phyloP scores from a whole-genome alignment of 2,329 filamentous ascomycete species.

The Mycosphaerella arachidis region DNA sequence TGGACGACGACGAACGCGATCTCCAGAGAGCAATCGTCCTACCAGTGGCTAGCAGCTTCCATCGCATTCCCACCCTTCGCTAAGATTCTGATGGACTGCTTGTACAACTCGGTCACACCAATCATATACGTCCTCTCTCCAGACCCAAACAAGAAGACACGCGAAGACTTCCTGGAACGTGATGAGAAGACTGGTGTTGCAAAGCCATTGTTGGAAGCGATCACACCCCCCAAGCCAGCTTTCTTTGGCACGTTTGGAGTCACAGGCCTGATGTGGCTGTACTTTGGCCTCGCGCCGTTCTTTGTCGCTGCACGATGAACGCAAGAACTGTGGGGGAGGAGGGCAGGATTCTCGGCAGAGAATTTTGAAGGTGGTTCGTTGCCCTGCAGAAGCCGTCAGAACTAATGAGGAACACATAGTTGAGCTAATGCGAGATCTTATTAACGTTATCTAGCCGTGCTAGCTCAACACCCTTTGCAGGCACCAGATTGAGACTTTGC shows the following conservation, averaged over 20 bases:
- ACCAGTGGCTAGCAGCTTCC: slow-evolving; percentile 8
- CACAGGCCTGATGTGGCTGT: slow-evolving; percentile 11
- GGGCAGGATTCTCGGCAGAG: background rate
- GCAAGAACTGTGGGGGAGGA: background rate
- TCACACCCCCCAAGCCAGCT: slow-evolving; percentile 17
- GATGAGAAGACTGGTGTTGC: slow-evolving; percentile 18
- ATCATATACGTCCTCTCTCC: slow-evolving; percentile 11
- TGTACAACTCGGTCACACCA: slow-evolving; percentile 16
- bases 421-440: no score
- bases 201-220: slow-evolving; percentile 7
- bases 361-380: background rate
- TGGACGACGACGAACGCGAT: slow-evolving; percentile 3
- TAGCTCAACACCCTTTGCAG: no score
- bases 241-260: slow-evolving; percentile 13
- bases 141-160: slow-evolving; percentile 12
- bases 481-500: no score
- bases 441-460: no score
- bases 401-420: no score
- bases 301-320: background rate
- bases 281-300: slow-evolving; percentile 9
- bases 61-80: slow-evolving; percentile 16
- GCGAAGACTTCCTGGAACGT: slow-evolving; percentile 10
- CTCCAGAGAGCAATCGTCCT: background rate
- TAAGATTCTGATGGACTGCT: slow-evolving; percentile 16
- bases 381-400: no score